phyloP scores from a whole-genome alignment of 225 moss, liverwort and hornwort species.

The Pleurozium schreberi region DNA sequence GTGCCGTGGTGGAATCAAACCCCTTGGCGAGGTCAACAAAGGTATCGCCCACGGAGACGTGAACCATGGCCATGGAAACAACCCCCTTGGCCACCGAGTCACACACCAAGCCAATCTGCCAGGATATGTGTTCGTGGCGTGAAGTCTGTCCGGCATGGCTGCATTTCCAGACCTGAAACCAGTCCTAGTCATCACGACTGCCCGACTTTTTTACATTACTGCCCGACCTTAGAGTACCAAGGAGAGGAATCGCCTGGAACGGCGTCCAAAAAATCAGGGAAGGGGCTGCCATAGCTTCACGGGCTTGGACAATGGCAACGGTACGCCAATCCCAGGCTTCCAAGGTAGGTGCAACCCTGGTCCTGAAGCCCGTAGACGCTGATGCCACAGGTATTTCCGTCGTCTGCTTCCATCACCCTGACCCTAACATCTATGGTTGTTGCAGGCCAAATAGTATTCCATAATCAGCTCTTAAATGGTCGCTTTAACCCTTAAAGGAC shows the following conservation, averaged over 20 bases:
- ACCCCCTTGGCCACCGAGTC: too few relatives aligned
- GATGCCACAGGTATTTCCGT: not conserved
- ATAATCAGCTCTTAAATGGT: too few relatives aligned
- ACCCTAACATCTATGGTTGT: too few relatives aligned
- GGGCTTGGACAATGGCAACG: not conserved
- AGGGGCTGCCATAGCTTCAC: not conserved
- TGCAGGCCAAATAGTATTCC: too few relatives aligned
- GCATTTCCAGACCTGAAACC: not conserved
- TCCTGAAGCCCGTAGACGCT: not conserved
- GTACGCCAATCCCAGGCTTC: not conserved
- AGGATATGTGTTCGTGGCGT: not conserved
- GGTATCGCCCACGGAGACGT: too few relatives aligned
- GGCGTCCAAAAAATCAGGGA: not conserved
- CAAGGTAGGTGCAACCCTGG: not conserved
- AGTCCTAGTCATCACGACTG: not conserved
- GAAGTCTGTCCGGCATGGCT: not conserved
- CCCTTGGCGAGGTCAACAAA: too few relatives aligned
- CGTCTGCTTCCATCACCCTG: not conserved
- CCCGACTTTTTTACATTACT: not conserved
- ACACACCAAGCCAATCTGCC: too few relatives aligned
- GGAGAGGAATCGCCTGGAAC: not conserved
- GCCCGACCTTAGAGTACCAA: not conserved
- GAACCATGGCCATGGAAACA: too few relatives aligned
- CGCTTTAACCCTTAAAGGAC: too few relatives aligned
- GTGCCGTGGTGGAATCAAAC: too few relatives aligned